phyloP scores from a whole-genome alignment of 2,329 filamentous ascomycete species.

The Diplocarpon rosae region DNA sequence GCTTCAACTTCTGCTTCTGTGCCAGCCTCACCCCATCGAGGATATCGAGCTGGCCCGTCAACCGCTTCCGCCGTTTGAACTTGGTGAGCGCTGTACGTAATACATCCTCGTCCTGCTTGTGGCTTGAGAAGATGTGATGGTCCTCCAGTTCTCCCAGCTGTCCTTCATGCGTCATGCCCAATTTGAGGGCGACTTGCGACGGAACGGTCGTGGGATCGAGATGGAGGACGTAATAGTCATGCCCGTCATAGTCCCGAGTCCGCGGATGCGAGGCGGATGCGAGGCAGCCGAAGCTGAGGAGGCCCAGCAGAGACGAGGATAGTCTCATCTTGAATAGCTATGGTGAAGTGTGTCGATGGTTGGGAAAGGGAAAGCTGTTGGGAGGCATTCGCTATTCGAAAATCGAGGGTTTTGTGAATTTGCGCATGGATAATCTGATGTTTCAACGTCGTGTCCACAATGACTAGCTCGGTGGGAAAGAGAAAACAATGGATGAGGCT shows the following conservation, averaged over 20 bases:
- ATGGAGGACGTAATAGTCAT: slow-evolving; percentile 92
- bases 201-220: slow-evolving; percentile 58
- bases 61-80: slow-evolving; percentile 49
- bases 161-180: slow-evolving; percentile 75
- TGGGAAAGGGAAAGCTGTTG: background rate
- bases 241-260: slow-evolving; percentile 60
- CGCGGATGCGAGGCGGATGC: slow-evolving; percentile 37
- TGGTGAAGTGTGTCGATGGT: slow-evolving; percentile 2
- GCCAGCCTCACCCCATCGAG: slow-evolving; percentile 68
- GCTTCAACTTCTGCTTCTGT: slow-evolving; percentile 62
- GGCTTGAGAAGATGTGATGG: slow-evolving; percentile 79
- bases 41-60: slow-evolving; percentile 39
- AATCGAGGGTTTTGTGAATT: slow-evolving; percentile 3
- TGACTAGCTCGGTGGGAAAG: background rate
- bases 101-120: slow-evolving; percentile 47
- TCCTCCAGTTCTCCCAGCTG: slow-evolving; percentile 64
- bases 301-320: slow-evolving; percentile 39
- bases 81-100: slow-evolving; percentile 43
- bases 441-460: slow-evolving; percentile 12
- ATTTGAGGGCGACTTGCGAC: slow-evolving; percentile 53
- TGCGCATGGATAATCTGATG: slow-evolving; percentile 17
- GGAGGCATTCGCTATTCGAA: background rate
- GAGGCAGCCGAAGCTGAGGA: slow-evolving; percentile 40
- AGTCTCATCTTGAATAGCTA: slow-evolving; percentile 23
- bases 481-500: background rate